Conservation (phyloP, 2,329 filamentous ascomycete species). For the Aspergillus pseudonomiae region DNA sequence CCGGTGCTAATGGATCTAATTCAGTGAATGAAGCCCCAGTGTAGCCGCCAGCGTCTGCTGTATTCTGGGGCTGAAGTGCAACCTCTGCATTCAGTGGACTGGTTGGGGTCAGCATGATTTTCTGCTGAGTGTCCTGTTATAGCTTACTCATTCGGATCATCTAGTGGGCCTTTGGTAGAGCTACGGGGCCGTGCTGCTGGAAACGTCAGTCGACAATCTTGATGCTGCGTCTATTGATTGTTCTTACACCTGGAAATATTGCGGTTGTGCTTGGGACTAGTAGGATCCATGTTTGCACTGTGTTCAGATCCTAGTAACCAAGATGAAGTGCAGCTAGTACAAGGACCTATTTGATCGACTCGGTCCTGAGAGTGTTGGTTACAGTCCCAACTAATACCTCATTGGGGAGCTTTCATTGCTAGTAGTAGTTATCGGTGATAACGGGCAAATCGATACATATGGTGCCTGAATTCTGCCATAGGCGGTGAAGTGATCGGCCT, state of each 20-base stretch:
- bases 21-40: slow-evolving; percentile 34
- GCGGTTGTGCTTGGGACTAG: slow-evolving; percentile 33
- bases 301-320: not conserved
- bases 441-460: slow-evolving; percentile 1
- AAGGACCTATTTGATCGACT: too few species aligned
- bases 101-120: slow-evolving; percentile 18
- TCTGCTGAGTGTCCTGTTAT: not conserved
- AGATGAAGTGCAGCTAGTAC: not conserved
- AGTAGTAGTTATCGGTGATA: not conserved
- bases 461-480: slow-evolving; percentile 21
- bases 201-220: slow-evolving; percentile 16
- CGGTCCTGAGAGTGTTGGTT: not conserved
- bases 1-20: slow-evolving; percentile 39
- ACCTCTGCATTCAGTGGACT: slow-evolving; percentile 32
- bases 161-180: slow-evolving; percentile 76
- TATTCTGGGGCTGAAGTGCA: slow-evolving; percentile 16
- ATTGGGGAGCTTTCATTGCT: not conserved
- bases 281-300: slow-evolving; percentile 14
- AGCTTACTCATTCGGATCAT: slow-evolving; percentile 69
- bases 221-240: not conserved
- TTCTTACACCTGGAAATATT: slow-evolving; percentile 43
- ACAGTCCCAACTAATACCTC: not conserved
- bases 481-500: slow-evolving; percentile 28
- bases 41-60: slow-evolving; percentile 21
- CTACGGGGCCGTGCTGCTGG: slow-evolving; percentile 46